These are phyloP conservation scores for Daldinia eschscholtzii DNA, from an alignment of 2,329 filamentous ascomycete genomes.

Conservation along the genomic window DNA sequence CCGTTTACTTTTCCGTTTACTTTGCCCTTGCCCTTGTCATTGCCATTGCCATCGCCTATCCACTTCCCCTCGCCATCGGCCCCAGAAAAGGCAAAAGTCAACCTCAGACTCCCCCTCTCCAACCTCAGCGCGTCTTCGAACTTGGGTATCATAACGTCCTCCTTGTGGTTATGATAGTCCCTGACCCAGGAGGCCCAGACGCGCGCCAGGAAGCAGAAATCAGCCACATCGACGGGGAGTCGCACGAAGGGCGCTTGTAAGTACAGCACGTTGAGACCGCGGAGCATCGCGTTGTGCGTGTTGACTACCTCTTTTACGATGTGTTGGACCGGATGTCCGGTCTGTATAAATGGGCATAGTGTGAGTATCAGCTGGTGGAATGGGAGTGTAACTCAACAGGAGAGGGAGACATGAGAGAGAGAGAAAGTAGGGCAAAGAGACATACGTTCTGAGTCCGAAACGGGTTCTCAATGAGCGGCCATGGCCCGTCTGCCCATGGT, in stretches of 20 bases:
- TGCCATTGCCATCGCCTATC: neutral
- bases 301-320: slow-evolving; percentile 53
- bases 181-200: slow-evolving; percentile 51
- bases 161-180: slow-evolving; percentile 52
- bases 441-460: slow-evolving; percentile 40
- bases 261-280: slow-evolving; percentile 55
- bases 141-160: slow-evolving; percentile 50
- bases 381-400: slow-evolving; percentile 6
- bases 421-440: neutral
- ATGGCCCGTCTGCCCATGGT: slow-evolving; percentile 50
- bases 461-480: slow-evolving; percentile 49
- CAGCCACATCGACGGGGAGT: slow-evolving; percentile 47
- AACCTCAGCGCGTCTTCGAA: slow-evolving; percentile 47
- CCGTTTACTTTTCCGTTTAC: neutral
- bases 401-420: neutral
- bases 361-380: neutral
- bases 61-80: neutral
- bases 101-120: slow-evolving; percentile 39
- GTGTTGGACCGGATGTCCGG: slow-evolving; percentile 46
- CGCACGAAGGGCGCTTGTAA: slow-evolving; percentile 53
- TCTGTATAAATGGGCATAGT: slow-evolving; percentile 28
- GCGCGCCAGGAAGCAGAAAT: slow-evolving; percentile 52
- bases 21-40: neutral
- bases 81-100: neutral
- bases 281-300: slow-evolving; percentile 55